Evolutionary conservation across 2,329 filamentous ascomycete species (phyloP).

Genomic region (Seiridium cupressi): DNA sequence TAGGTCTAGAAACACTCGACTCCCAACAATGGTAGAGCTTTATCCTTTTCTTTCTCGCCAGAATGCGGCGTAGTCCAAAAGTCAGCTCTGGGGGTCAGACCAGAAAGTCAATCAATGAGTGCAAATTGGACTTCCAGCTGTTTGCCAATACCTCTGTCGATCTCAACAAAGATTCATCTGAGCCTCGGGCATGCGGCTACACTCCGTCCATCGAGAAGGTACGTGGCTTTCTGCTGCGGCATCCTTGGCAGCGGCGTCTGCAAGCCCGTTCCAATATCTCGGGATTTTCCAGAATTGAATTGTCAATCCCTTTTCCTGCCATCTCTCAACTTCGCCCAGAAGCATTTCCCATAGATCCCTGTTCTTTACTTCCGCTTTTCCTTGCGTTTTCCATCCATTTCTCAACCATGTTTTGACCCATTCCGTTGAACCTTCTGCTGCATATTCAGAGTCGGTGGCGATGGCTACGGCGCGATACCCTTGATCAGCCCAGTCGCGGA

Average conservation of each 20-base stretch:
- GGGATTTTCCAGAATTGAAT: constrained; percentile 49
- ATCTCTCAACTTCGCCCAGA: constrained; percentile 36
- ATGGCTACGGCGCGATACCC: constrained; percentile 42
- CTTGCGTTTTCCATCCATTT: constrained; percentile 41
- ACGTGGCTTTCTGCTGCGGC: constrained; percentile 7
- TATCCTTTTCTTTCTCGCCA: no score
- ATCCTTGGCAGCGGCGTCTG: constrained; percentile 33
- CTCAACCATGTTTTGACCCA: constrained; percentile 41
- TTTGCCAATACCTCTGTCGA: no score
- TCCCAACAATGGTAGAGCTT: no score
- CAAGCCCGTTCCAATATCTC: constrained; percentile 37
- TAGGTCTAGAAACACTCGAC: no score
- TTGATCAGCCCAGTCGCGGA: constrained; percentile 41
- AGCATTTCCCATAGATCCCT: constrained; percentile 51
- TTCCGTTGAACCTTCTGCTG: constrained; percentile 41
- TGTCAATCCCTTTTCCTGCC: constrained; percentile 23
- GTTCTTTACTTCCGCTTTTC: constrained; percentile 40
- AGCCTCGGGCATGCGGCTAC: no score
- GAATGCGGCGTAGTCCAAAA: no score
- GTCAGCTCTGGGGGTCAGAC: no score
- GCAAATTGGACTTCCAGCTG: no score
- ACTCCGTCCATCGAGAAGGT: not conserved
- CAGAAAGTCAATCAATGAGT: not conserved
- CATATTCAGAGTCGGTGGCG: constrained; percentile 53
- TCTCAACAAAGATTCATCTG: no score